Conservation (phyloP, 805 yeast genomes). For the Ogataea thermomethanolica region DNA sequence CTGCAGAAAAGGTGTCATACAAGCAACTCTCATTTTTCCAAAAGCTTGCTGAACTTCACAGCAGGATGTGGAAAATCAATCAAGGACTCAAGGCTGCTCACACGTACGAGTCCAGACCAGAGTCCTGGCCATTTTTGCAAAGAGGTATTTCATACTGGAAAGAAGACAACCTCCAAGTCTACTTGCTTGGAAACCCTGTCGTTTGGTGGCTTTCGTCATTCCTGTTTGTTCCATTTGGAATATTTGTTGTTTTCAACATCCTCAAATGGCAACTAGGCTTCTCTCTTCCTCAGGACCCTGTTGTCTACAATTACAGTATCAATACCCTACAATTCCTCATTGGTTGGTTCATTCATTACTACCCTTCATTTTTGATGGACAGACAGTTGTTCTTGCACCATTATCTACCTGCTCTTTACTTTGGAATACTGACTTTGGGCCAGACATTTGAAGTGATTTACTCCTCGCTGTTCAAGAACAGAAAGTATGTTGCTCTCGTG, state of each 20-base stretch:
- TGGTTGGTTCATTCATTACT: constrained; percentile 71
- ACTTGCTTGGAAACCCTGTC: constrained; percentile 74
- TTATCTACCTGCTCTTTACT: constrained; percentile 88
- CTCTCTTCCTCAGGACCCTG: constrained; percentile 44
- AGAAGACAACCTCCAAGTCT: constrained; percentile 49
- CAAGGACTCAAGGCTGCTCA: constrained; percentile 66
- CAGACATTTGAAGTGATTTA: constrained; percentile 31
- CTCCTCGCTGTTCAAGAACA: constrained; percentile 32
- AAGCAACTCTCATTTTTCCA: constrained; percentile 49
- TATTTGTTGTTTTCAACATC: constrained; percentile 45
- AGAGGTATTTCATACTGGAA: constrained; percentile 87
- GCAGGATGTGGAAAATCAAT: constrained; percentile 76
- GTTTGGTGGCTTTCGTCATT: constrained; percentile 72
- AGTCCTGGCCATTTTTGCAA: constrained; percentile 66
- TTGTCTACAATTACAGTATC: constrained; percentile 60
- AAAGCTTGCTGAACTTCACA: constrained; percentile 63
- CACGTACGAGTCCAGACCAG: constrained; percentile 67
- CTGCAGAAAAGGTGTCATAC: constrained; percentile 51
- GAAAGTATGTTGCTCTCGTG: constrained; percentile 42
- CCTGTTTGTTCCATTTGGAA: constrained; percentile 46
- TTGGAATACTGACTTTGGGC: constrained; percentile 41
- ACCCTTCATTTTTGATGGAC: constrained; percentile 82
- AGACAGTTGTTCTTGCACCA: constrained; percentile 93
- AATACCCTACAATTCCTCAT: constrained; percentile 57
- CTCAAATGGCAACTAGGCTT: constrained; percentile 62